phyloP scores from a whole-genome alignment of 75 land plant species.

The Pinus tabuliformis region DNA sequence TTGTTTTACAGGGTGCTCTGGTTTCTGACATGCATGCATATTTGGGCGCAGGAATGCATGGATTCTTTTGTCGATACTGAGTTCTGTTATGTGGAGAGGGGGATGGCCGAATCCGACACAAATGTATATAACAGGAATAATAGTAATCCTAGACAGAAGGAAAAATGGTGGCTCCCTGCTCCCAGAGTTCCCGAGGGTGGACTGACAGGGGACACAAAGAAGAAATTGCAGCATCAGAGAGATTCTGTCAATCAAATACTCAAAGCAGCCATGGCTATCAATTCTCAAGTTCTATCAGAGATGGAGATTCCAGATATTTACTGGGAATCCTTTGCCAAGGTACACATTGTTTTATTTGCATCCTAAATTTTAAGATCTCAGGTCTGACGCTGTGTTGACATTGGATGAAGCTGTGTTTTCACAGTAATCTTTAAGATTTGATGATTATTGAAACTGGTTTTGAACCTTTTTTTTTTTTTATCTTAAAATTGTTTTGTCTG shows the following conservation, averaged over 20 bases:
- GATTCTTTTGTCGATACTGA: constrained; percentile 30
- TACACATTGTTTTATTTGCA: constrained; percentile 5
- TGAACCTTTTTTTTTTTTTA: neutral
- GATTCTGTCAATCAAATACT: constrained; percentile 61
- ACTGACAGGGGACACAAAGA: constrained; percentile 45
- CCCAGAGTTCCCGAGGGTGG: constrained; percentile 62
- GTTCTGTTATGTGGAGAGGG: constrained; percentile 46
- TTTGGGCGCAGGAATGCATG: constrained; percentile 29
- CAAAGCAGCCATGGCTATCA: constrained; percentile 77
- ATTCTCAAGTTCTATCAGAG: constrained; percentile 52
- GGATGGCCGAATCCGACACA: constrained; percentile 15
- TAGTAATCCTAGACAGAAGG: constrained; percentile 43
- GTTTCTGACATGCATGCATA: neutral
- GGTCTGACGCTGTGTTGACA: neutral
- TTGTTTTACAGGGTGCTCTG: neutral
- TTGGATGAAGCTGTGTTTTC: neutral
- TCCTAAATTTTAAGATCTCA: neutral
- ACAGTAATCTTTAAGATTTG: neutral
- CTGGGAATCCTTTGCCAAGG: constrained; percentile 65
- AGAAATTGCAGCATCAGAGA: constrained; percentile 42
- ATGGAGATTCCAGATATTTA: constrained; percentile 71
- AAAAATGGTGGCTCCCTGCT: constrained; percentile 81
- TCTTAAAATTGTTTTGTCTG: no score
- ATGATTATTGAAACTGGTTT: neutral
- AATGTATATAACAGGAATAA: constrained; percentile 4